Conservation (phyloP, 164 flowering plant genomes). For the Piper betle region DNA sequence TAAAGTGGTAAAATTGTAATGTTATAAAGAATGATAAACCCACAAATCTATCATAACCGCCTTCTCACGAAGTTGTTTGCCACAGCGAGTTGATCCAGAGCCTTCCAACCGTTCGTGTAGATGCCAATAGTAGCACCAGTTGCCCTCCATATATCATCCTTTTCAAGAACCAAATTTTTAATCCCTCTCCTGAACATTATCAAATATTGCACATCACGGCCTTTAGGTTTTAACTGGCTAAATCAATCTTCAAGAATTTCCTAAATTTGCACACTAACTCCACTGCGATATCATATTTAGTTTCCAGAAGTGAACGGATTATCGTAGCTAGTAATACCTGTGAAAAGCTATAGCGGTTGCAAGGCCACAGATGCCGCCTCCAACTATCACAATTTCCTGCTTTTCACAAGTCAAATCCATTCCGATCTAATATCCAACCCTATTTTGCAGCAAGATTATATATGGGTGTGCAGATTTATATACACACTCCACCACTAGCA, state of each 20-base stretch:
- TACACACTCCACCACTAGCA: too few relatives aligned
- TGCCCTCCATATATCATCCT: conserved; percentile 13
- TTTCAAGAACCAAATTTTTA: conserved; percentile 16
- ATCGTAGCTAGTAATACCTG: conserved; percentile 13
- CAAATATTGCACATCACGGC: neutral
- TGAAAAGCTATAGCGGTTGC: conserved; percentile 52
- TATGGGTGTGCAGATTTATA: too few relatives aligned
- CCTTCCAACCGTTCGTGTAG: conserved; percentile 36
- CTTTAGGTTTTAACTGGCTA: too few relatives aligned
- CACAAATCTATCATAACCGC: conserved; percentile 4
- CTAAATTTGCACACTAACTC: too few relatives aligned
- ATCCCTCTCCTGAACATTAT: conserved; percentile 14
- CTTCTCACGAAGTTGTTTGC: conserved; percentile 19
- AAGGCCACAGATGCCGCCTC: conserved; percentile 42
- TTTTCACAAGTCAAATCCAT: neutral
- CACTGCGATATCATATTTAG: too few relatives aligned
- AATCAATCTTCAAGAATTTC: too few relatives aligned
- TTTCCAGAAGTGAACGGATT: neutral
- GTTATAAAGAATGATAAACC: neutral
- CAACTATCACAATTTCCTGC: conserved; percentile 27
- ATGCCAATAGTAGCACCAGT: conserved; percentile 19
- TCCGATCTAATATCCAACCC: too few relatives aligned
- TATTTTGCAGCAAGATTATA: neutral
- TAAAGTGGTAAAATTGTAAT: too few relatives aligned
- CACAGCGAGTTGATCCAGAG: conserved; percentile 36